These are phyloP conservation scores for Eleusine coracana DNA, from an alignment of 176 grass and related monocot species.

Conservation along the genomic window DNA sequence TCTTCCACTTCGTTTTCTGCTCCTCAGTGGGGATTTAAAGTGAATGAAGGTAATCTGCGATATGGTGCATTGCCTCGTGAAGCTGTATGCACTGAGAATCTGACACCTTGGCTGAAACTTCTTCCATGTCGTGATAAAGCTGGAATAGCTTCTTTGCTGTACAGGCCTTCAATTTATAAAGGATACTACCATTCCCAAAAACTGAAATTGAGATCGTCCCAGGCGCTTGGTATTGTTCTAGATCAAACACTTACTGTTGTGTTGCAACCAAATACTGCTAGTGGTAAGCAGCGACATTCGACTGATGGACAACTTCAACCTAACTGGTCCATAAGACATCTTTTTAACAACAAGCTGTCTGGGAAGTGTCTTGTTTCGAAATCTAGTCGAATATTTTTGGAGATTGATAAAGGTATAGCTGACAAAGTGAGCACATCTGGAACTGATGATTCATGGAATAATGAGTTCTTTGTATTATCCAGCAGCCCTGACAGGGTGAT, in stretches of 20 bases:
- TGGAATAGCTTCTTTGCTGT: conserved; percentile 79
- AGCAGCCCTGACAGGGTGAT: conserved; percentile 60
- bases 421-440: conserved; percentile 46
- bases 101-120: conserved; percentile 98
- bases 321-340: conserved; percentile 81
- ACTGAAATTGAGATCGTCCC: conserved; percentile 63
- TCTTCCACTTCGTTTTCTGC: conserved; percentile 79
- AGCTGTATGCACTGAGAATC: conserved; percentile 94
- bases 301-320: conserved; percentile 55
- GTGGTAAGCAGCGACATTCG: conserved; percentile 38
- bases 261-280: conserved; percentile 52
- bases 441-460: conserved; percentile 51
- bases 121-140: conserved; percentile 96
- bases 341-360: conserved; percentile 77
- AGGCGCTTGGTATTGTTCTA: conserved; percentile 68
- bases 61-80: conserved; percentile 95
- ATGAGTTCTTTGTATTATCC: conserved; percentile 62
- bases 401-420: conserved; percentile 67
- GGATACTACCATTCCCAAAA: conserved; percentile 96
- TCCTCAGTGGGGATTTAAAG: conserved; percentile 75
- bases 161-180: conserved; percentile 95
- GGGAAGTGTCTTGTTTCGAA: conserved; percentile 76
- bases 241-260: conserved; percentile 88
- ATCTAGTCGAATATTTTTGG: conserved; percentile 79
- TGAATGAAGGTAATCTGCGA: conserved; percentile 67